Base-by-base conservation (phyloP, 164 flowering plant genomes). In the Chimonanthus salicifolius region DNA sequence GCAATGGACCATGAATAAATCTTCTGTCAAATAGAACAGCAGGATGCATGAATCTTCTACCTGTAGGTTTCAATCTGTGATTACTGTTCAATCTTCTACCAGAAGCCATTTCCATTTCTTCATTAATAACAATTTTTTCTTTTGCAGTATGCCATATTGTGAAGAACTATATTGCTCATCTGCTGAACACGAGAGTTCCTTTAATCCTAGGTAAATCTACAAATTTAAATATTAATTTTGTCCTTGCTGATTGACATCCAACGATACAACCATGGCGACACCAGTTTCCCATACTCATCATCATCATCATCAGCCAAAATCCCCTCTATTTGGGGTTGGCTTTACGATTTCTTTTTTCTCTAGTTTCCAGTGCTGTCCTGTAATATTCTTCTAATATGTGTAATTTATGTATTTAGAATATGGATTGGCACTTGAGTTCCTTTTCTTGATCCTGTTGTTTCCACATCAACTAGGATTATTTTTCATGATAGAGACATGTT, bases 81-180 rank as follows among this genome's bases (percentile, higher is more conserved):
- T 16, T 43, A 47, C 64, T 4, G 45, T 47, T 69, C 51, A 47
- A 8, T 4, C 50, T 48, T 68, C 21, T 54, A 20, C 13, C 33
- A 60, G 45, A 48, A 62, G 67, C 18, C 49, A n/a, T 58, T 11
- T 16, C 47, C 54, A 68, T 16, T 43, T 13, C 5, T 47, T 70
- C 51, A 6, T 72, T 68, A 0, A 48, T 60, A n/a, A 7, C 74
- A 44, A 16, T 77, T 77, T 70, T 8, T 74, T 69, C 9, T 71
- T 50, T 9, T 86, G 87, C 97, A 94, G 98, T 84, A 3, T 80
- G 83, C 80, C 98, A 94, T 80, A 84, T 94, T 77, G 94, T 83
- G 83, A 94, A 94, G 90, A 94, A 94, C 83, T 94, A 80, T 83
- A 74, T 94, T n/a, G 85, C 90, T 79, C 88, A 88, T 79, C 84